Base-by-base conservation (phyloP, 257 asterid species). In the Paulownia fortunei region DNA sequence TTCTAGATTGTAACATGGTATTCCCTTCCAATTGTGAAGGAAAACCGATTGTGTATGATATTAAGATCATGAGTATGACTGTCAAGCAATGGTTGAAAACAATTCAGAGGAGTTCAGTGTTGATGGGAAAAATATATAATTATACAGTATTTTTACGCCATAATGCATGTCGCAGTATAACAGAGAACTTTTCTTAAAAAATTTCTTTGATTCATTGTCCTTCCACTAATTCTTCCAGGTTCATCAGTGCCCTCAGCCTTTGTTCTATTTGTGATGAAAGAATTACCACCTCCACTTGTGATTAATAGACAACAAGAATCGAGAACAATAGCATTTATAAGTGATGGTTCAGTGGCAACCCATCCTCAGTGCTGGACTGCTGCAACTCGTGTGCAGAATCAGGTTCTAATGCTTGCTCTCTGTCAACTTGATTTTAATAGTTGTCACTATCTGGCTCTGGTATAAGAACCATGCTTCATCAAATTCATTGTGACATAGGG, bases 201-300 rank as follows among this genome's bases (percentile, higher is more conserved):
- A 58, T 8, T 55, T 13, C 30, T 7, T 54, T 51, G 6, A 30
- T 30, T 60, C 19, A 23, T 36, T 13, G 44, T 21, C 24, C 65
- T 64, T 64, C 56, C 16, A 60, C n/a, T 41, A 21, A 73, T 24
- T 62, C n/a, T 82, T 73, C 78, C 87, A 93, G 99, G 99, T 80
- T 87, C 98, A 67, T 93, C 98, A 8, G 84, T 95, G 79, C 99
- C 99, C 34, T 91, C 99, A 6, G 92, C 88, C 8, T 91, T 90
- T 65, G 83, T 95, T 36, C 73, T 95, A 56, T 87, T 89, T 86
- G 92, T 95, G 90, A 95, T 95, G 99, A 93, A 89, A 84, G 99
- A 95, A 82, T 61, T 95, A 42, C 99, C 99, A 47, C 92, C 94
- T 60, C 91, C 86, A 5, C 75, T 79, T 18, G 73, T 85, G 76